phyloP scores from a whole-genome alignment of 257 asterid species.

The Leonotis leonurus region DNA sequence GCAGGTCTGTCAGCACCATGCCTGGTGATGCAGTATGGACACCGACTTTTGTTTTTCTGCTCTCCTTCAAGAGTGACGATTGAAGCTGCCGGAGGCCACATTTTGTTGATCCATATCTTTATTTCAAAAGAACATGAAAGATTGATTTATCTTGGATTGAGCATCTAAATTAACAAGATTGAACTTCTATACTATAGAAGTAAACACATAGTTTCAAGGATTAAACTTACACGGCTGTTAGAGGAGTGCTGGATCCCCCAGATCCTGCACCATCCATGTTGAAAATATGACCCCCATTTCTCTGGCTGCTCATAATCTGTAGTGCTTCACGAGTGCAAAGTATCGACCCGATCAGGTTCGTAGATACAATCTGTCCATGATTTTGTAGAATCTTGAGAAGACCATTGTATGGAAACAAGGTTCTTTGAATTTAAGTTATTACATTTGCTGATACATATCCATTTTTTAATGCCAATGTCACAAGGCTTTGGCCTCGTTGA shows the following conservation, averaged over 20 bases:
- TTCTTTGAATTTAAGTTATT: neutral
- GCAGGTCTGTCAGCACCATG: constrained; percentile 94
- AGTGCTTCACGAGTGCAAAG: constrained; percentile 96
- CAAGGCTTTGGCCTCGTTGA: neutral
- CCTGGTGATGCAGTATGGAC: constrained; percentile 99
- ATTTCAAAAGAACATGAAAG: constrained; percentile 7
- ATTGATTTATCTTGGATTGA: constrained; percentile 7
- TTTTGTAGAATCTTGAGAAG: constrained; percentile 7
- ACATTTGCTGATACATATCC: neutral
- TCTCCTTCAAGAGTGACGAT: constrained; percentile 83
- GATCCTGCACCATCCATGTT: constrained; percentile 99
- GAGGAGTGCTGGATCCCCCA: constrained; percentile 98
- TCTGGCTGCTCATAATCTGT: constrained; percentile 52
- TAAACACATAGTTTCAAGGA: neutral
- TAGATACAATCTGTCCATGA: constrained; percentile 72
- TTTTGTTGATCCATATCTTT: constrained; percentile 91
- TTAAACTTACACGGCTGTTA: constrained; percentile 85
- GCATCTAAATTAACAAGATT: neutral
- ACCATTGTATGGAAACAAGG: neutral
- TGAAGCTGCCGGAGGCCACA: constrained; percentile 98
- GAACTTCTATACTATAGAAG: constrained; percentile 1
- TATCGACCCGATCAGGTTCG: constrained; percentile 89
- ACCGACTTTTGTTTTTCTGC: constrained; percentile 70
- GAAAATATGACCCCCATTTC: constrained; percentile 79
- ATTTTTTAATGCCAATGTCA: neutral